phyloP scores from a whole-genome alignment of 805 yeast genomes.

The Diddensiella caesifluorescens region DNA sequence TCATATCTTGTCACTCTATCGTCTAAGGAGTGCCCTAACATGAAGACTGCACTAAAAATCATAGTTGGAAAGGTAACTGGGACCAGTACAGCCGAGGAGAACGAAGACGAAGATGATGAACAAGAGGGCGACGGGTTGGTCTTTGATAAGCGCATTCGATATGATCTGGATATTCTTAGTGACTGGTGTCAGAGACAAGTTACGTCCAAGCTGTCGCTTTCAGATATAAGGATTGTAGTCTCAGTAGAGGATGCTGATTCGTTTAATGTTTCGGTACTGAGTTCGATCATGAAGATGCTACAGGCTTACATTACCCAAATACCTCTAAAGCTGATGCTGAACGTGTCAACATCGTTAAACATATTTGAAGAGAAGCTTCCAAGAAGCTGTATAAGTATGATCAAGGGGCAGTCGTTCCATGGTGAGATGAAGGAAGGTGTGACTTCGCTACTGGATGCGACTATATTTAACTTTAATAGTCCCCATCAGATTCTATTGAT shows the following conservation, averaged over 20 bases:
- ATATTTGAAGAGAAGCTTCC: conserved; percentile 33
- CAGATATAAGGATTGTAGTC: conserved; percentile 25
- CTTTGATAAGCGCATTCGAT: conserved; percentile 32
- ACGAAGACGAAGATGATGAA: conserved; percentile 16
- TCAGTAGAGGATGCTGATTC: conserved; percentile 37
- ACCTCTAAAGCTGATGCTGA: conserved; percentile 33
- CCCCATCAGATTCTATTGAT: conserved; percentile 13
- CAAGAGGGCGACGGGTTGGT: conserved; percentile 17
- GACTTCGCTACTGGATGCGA: conserved; percentile 15
- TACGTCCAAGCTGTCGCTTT: conserved; percentile 6
- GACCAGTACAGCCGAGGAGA: conserved; percentile 20
- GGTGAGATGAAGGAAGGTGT: conserved; percentile 22
- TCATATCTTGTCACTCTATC: conserved; percentile 26
- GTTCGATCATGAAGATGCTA: conserved; percentile 30
- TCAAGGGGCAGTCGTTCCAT: conserved; percentile 27
- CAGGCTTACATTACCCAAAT: conserved; percentile 30
- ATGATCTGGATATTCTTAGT: conserved; percentile 34
- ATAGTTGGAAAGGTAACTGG: conserved; percentile 32
- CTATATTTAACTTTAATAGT: conserved; percentile 15
- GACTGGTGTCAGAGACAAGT: conserved; percentile 29
- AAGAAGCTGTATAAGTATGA: conserved; percentile 23
- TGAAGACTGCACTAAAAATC: conserved; percentile 30
- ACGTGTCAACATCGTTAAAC: conserved; percentile 33
- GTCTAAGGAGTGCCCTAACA: conserved; percentile 34
- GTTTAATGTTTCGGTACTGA: conserved; percentile 29